Evolutionary conservation across 768 basidiomycete species (phyloP).

Genomic region (Roridomyces roridus): DNA sequence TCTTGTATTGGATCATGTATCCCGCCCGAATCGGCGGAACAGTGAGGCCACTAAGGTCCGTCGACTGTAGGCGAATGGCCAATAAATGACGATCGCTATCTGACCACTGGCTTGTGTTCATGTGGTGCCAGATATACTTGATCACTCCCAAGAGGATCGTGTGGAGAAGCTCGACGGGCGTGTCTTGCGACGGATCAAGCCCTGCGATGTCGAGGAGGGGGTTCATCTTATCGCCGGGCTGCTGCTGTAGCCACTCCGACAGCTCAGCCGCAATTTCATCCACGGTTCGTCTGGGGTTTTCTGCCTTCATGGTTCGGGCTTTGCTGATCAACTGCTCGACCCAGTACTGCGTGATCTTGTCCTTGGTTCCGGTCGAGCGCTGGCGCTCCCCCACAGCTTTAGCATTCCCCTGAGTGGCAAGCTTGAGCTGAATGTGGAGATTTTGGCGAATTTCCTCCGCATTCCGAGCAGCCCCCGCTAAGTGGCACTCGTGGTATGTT

Average conservation of each 20-base stretch:
- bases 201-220: slow-evolving; percentile 4
- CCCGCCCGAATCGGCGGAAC: slow-evolving; percentile 19
- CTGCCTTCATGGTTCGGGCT: not conserved
- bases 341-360: slow-evolving; percentile 18
- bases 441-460: not conserved
- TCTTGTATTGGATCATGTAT: slow-evolving; percentile 24
- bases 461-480: slow-evolving; percentile 17
- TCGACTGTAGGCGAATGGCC: slow-evolving; percentile 18
- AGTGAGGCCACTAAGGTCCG: slow-evolving; percentile 13
- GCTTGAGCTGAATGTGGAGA: not conserved
- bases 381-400: slow-evolving; percentile 1
- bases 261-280: slow-evolving; percentile 4
- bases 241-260: slow-evolving; percentile 4
- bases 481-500: slow-evolving; percentile 16
- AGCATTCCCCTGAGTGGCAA: not conserved
- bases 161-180: slow-evolving; percentile 5
- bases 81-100: slow-evolving; percentile 9
- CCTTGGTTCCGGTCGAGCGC: slow-evolving; percentile 9
- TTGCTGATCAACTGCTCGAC: slow-evolving; percentile 7
- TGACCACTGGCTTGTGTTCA: slow-evolving; percentile 5
- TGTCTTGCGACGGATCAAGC: slow-evolving; percentile 4
- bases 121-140: not conserved
- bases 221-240: slow-evolving; percentile 14
- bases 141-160: not conserved
- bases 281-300: not conserved